A percentile compares a stretch with the other conserved stretches of the same genome.
Evolutionary conservation across 306 rosid genomes (phyloP).

Genomic region (Alnus rubra): DNA sequence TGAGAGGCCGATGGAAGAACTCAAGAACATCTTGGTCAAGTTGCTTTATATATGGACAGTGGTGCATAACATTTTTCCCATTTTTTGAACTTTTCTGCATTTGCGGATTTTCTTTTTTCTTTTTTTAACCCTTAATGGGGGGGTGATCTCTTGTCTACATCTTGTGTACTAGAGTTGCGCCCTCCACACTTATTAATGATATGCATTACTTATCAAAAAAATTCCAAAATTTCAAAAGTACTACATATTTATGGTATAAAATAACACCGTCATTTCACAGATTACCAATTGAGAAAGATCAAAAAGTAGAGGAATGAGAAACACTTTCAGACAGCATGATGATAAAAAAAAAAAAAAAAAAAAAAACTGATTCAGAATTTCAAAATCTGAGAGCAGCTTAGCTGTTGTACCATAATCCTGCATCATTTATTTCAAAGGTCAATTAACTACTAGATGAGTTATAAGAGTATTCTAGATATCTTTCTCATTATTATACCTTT

Average conservation of each 20-base stretch:
- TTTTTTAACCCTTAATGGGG: no score
- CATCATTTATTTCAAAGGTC: slow-evolving; percentile 36
- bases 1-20: no score
- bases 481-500: slow-evolving; percentile 46
- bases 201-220: not conserved
- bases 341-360: not conserved
- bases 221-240: not conserved
- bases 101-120: no score
- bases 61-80: no score
- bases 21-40: no score
- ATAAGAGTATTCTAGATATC: not conserved
- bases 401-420: slow-evolving; percentile 70
- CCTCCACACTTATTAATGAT: no score
- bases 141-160: no score
- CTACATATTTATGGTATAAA: not conserved
- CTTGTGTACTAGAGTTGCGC: no score
- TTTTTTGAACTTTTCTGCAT: no score
- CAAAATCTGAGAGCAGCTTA: slow-evolving; percentile 65
- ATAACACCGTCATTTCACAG: not conserved
- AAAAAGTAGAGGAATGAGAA: slow-evolving; percentile 27
- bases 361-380: slow-evolving; percentile 78
- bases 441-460: slow-evolving; percentile 11
- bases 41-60: no score
- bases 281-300: slow-evolving; percentile 13
- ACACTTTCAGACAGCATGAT: slow-evolving; percentile 20